Evolutionary conservation across 495 filamentous ascomycete genomes (phyloP), one percentile per base, ranked within the genome.

Genomic region (Lophiotrema nucula): DNA sequence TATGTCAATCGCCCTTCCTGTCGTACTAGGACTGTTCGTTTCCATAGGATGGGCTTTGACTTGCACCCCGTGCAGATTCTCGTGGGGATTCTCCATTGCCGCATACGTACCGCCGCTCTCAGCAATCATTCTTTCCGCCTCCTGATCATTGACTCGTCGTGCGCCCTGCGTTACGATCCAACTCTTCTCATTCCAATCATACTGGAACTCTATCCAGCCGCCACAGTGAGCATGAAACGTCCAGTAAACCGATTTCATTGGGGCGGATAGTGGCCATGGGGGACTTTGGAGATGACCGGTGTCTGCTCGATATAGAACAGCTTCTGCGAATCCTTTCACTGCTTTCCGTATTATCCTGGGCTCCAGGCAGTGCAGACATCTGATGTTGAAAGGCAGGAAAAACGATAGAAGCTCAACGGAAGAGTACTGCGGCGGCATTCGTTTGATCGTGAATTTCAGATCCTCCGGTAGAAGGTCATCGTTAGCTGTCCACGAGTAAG

Each of bases 281-380:
- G n/a, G 4, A 16, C 37, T 3, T 15, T 41, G n/a, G 37, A 15
- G 37, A 3, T 15, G 3, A 19, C n/a, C n/a, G n/a, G n/a, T n/a
- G n/a, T n/a, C n/a, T n/a, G n/a, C n/a, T n/a, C n/a, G n/a, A n/a
- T 21, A 46, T n/a, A 15, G 15, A 22, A 16, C 4, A 4, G 18
- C 4, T 15, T 42, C 31, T 18, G 39, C 52, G 18, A 33, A 46
- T 15, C 23, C 42, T 22, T 31, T 33, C 13, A n/a, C 16, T 15
- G 19, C n/a, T 24, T 55, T 47, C 6, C 24, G n/a, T n/a, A 35
- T 55, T 16, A 28, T 22, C 10, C 39, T 45, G 26, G 45, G 23
- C 8, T 27, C 31, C 16, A 12, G 11, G 39, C 41, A 55, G 37
- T 47, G 52, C 4, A 55, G 26, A 19, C 41, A 47, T 19, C 35